These are phyloP conservation scores for Wickerhamomyces silvicola DNA, from an alignment of 805 yeast genomes.

Conservation along the genomic window DNA sequence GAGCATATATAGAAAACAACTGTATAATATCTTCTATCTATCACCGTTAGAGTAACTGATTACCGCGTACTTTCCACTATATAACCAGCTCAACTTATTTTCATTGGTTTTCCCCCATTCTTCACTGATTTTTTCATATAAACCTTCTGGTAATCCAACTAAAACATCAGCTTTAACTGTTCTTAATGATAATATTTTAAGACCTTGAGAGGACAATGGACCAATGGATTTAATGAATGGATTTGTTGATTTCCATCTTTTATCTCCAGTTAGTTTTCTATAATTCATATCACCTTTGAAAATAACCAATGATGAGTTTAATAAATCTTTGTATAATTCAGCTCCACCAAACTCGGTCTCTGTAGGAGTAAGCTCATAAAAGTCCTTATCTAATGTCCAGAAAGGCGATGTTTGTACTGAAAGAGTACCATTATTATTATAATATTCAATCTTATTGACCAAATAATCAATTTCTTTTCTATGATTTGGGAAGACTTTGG, in stretches of 20 bases:
- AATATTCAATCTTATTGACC: conserved; percentile 37
- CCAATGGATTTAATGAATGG: conserved; percentile 68
- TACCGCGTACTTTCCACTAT: conserved; percentile 93
- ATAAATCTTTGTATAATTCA: conserved; percentile 53
- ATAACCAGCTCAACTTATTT: conserved; percentile 71
- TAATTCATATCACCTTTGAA: conserved; percentile 96
- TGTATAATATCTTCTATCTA: conserved; percentile 4
- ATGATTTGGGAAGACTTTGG: conserved; percentile 41
- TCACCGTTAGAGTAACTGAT: conserved; percentile 50
- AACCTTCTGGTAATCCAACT: conserved; percentile 73
- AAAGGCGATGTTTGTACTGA: conserved; percentile 56
- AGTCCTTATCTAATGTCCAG: conserved; percentile 82
- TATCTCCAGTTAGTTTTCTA: conserved; percentile 88
- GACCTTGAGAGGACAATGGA: conserved; percentile 52
- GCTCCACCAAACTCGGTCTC: conserved; percentile 54
- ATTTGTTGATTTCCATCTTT: conserved; percentile 80
- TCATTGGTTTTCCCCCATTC: conserved; percentile 59
- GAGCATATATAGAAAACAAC: neutral
- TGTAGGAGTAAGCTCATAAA: conserved; percentile 55
- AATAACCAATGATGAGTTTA: conserved; percentile 61
- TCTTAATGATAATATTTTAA: conserved; percentile 71
- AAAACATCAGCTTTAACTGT: conserved; percentile 96
- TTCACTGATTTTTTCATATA: conserved; percentile 58
- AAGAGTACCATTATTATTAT: conserved; percentile 41
- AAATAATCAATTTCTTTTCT: conserved; percentile 42